These are phyloP conservation scores for Beauveria sp. DNA, from an alignment of 2,329 filamentous ascomycete species.

Conservation along the genomic window DNA sequence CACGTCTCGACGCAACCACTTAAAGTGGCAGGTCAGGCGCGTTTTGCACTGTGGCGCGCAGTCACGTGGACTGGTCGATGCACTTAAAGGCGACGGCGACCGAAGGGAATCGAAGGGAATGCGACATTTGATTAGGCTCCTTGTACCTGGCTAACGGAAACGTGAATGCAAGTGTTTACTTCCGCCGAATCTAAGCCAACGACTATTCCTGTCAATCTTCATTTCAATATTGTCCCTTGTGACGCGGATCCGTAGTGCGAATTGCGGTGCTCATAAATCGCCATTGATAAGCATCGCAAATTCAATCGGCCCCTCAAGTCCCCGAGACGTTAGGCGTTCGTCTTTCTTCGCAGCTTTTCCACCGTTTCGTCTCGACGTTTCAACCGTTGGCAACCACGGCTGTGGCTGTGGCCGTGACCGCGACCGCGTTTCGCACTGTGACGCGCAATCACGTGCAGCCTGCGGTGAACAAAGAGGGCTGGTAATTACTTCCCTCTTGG, in stretches of 20 bases:
- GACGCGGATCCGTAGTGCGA: too few relatives aligned
- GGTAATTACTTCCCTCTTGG: neutral
- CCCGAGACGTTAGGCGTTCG: neutral
- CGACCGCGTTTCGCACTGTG: conserved; percentile 1
- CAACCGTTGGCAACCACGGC: neutral
- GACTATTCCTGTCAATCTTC: neutral
- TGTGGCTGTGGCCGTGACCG: neutral
- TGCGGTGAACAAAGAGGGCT: neutral
- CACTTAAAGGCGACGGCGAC: conserved; percentile 10
- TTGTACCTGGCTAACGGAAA: conserved; percentile 1
- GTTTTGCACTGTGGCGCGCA: conserved; percentile 13
- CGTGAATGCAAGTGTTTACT: neutral
- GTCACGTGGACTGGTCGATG: conserved; percentile 16
- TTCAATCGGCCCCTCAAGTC: neutral
- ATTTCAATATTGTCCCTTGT: neutral
- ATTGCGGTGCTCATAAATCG: too few relatives aligned
- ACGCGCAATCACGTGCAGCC: conserved; percentile 3
- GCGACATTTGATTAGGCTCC: neutral
- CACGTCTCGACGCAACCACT: conserved; percentile 6
- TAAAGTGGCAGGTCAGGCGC: conserved; percentile 7
- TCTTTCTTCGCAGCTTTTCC: neutral
- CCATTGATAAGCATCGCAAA: neutral
- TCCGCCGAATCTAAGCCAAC: neutral
- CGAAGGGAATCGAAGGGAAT: conserved; percentile 8
- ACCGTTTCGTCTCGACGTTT: neutral